Conservation (phyloP, 139 green algal genomes). For the Zygnema circumcarinatum region DNA sequence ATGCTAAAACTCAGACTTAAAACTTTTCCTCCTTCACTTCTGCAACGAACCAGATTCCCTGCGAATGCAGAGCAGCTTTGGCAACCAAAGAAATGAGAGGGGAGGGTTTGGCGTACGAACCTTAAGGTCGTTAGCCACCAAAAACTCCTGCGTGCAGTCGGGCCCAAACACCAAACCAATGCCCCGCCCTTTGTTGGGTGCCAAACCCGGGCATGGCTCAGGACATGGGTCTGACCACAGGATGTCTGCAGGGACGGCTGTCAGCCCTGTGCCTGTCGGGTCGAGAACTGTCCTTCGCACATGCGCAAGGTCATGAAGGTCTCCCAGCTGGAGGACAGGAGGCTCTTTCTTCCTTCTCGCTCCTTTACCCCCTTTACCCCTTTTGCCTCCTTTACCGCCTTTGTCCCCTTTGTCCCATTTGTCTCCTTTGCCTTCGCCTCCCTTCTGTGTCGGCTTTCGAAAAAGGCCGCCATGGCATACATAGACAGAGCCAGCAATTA, state of each 20-base stretch:
- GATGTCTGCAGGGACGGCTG: slow-evolving; percentile 70
- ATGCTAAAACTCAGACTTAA: no score
- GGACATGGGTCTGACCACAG: slow-evolving; percentile 90
- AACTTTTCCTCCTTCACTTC: no score
- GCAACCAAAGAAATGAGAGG: no score
- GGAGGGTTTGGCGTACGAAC: background rate
- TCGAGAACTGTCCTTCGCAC: slow-evolving; percentile 74
- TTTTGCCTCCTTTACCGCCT: background rate
- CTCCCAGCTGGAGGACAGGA: slow-evolving; percentile 66
- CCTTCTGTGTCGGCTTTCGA: slow-evolving; percentile 42
- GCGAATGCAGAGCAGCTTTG: no score
- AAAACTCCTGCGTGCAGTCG: slow-evolving; percentile 71
- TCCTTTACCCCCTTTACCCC: background rate
- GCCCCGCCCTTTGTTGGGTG: slow-evolving; percentile 78
- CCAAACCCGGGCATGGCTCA: slow-evolving; percentile 68
- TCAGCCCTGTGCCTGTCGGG: background rate
- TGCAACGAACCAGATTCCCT: no score
- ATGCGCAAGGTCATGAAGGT: slow-evolving; percentile 72
- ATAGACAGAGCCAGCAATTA: slow-evolving; percentile 74
- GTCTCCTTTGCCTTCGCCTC: background rate
- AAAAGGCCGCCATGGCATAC: slow-evolving; percentile 90
- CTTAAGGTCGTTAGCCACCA: slow-evolving; percentile 37
- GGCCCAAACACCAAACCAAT: slow-evolving; percentile 91
- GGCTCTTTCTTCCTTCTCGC: background rate
- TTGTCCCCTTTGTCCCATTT: slow-evolving; percentile 44